Evolutionary conservation across 352 stramenopile genomes (phyloP).

Genomic region (Halophytophthora batemanensis): DNA sequence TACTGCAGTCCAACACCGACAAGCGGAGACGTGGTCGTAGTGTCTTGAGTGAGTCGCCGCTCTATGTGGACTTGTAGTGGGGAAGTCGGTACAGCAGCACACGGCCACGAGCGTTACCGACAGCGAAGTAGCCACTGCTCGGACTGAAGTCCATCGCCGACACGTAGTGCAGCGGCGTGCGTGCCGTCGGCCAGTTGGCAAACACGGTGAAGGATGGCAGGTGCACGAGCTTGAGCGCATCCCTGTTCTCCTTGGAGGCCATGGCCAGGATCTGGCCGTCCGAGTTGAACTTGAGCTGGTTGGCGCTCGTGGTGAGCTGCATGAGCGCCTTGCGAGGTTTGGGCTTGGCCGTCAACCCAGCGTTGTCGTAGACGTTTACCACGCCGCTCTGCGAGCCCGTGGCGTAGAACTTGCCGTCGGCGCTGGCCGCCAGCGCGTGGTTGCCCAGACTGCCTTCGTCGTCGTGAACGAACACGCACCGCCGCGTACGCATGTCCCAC

Average conservation of each 20-base stretch:
- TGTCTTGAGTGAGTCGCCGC: constrained; percentile 14
- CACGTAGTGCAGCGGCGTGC: constrained; percentile 97
- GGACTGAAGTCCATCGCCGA: constrained; percentile 96
- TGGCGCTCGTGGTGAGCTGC: constrained; percentile 93
- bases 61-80: constrained; percentile 91
- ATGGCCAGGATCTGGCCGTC: constrained; percentile 95
- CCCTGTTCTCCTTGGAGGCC: constrained; percentile 87
- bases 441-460: constrained; percentile 89
- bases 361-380: constrained; percentile 96
- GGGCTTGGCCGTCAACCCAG: constrained; percentile 33
- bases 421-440: constrained; percentile 68
- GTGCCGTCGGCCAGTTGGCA: constrained; percentile 96
- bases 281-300: constrained; percentile 90
- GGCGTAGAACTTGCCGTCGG: constrained; percentile 76
- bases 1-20: constrained; percentile 11
- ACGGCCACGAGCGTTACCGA: constrained; percentile 96
- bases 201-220: constrained; percentile 94
- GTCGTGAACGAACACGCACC: constrained; percentile 73
- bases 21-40: constrained; percentile 11
- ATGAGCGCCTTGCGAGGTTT: constrained; percentile 95
- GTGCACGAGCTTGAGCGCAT: constrained; percentile 96
- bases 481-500: constrained; percentile 91
- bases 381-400: constrained; percentile 95
- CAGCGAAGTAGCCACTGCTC: constrained; percentile 90
- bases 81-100: constrained; percentile 96